Evolutionary conservation across 352 stramenopile species (phyloP).

Genomic region (Phytopythium mirpurense): DNA sequence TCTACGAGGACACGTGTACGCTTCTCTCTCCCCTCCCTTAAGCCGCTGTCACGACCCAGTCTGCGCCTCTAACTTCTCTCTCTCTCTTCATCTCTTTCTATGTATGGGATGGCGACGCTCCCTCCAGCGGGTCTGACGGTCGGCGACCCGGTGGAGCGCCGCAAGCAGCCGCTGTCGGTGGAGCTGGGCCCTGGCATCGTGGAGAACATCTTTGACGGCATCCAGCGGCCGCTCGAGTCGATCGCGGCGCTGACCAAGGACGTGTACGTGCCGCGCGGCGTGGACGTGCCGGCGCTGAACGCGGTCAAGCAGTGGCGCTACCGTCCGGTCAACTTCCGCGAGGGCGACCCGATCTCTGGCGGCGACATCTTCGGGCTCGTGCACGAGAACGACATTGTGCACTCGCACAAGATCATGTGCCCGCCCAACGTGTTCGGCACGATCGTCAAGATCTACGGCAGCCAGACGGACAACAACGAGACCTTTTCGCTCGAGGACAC

Average conservation of each 20-base stretch:
- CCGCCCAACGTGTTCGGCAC: conserved; percentile 98
- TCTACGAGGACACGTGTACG: conserved; percentile 97
- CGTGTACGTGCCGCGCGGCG: conserved; percentile 97
- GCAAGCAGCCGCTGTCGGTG: conserved; percentile 97
- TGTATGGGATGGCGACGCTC: neutral
- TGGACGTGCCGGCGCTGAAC: conserved; percentile 95
- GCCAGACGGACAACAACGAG: conserved; percentile 95
- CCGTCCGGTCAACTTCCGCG: conserved; percentile 91
- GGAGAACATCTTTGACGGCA: conserved; percentile 99
- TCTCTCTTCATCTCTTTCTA: neutral
- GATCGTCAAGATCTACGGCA: conserved; percentile 98
- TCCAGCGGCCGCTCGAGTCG: conserved; percentile 97
- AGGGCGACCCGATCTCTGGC: conserved; percentile 94
- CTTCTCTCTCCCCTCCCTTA: conserved; percentile 1
- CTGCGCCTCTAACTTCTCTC: too few relatives aligned
- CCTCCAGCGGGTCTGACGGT: conserved; percentile 91
- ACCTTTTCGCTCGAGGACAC: conserved; percentile 96
- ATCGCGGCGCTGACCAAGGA: conserved; percentile 93
- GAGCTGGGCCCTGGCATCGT: conserved; percentile 99
- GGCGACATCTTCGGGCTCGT: conserved; percentile 98
- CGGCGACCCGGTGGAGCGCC: conserved; percentile 96
- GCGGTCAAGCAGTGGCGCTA: conserved; percentile 94
- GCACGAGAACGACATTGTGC: conserved; percentile 99
- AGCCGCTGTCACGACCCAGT: too few relatives aligned
- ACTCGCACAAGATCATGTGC: conserved; percentile 99